Percentiles rank a stretch among this genome's conserved stretches.
Evolutionary conservation across 176 grass and related monocot species (phyloP).

Genomic region (Alopecurus myosuroides): DNA sequence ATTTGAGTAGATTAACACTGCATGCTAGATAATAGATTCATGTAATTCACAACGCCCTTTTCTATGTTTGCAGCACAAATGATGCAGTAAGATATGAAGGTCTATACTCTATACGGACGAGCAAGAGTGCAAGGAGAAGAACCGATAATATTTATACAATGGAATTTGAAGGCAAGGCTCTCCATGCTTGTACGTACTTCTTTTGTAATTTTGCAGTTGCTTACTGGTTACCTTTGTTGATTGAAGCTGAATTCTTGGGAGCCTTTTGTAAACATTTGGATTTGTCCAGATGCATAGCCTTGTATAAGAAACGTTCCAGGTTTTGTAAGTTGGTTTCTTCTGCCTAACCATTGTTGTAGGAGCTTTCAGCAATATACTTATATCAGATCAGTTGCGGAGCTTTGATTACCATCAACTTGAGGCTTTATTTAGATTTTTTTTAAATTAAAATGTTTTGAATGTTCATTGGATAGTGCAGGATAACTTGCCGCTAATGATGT

Average conservation of each 20-base stretch:
- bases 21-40: background rate
- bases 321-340: too few relatives aligned
- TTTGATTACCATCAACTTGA: too few relatives aligned
- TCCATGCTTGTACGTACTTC: constrained; percentile 24
- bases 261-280: too few relatives aligned
- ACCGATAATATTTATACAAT: constrained; percentile 7
- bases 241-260: constrained; percentile 9
- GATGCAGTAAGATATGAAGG: constrained; percentile 80
- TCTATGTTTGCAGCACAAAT: constrained; percentile 72
- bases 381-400: too few relatives aligned
- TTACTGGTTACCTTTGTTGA: background rate
- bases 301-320: too few relatives aligned
- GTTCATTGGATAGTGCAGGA: too few relatives aligned
- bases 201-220: background rate
- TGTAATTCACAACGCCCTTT: background rate
- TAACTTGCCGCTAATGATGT: too few relatives aligned
- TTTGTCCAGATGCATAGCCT: constrained; percentile 19
- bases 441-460: too few relatives aligned
- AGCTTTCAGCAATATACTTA: too few relatives aligned
- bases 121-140: constrained; percentile 58
- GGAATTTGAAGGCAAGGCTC: too few relatives aligned
- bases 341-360: too few relatives aligned
- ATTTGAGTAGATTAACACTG: background rate
- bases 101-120: constrained; percentile 63
- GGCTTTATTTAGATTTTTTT: too few relatives aligned